phyloP scores from a whole-genome alignment of 1,284 basidiomycete genomes.

The Tetrapyrgos nigripes region DNA sequence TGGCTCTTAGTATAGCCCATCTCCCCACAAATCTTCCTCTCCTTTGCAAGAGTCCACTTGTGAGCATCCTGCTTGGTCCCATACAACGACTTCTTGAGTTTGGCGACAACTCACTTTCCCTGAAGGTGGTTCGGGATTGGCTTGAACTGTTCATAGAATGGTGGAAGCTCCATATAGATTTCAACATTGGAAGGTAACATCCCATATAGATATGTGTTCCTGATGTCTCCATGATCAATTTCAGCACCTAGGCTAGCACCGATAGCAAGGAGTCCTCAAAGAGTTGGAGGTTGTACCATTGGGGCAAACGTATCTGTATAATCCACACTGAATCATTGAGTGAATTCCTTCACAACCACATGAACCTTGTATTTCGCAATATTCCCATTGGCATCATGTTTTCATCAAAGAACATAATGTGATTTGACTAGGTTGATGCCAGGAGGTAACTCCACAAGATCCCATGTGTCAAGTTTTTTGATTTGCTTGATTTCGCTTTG shows the following conservation, averaged over 20 bases:
- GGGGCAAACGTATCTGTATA: slow-evolving; percentile 27
- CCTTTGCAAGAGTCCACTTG: slow-evolving; percentile 30
- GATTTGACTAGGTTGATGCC: slow-evolving; percentile 28
- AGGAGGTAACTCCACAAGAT: slow-evolving; percentile 21
- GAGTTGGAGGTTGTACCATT: slow-evolving; percentile 24
- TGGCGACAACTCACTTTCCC: slow-evolving; percentile 16
- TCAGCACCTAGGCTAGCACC: slow-evolving; percentile 11
- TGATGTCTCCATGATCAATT: slow-evolving; percentile 34
- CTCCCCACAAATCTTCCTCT: slow-evolving; percentile 16
- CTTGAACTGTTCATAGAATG: slow-evolving; percentile 19
- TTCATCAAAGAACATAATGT: slow-evolving; percentile 33
- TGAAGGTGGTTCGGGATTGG: slow-evolving; percentile 4
- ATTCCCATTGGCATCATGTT: slow-evolving; percentile 9
- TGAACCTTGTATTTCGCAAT: slow-evolving; percentile 16
- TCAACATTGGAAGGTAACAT: slow-evolving; percentile 22
- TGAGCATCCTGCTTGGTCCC: slow-evolving; percentile 36
- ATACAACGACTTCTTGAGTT: slow-evolving; percentile 26
- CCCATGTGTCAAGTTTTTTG: slow-evolving; percentile 26
- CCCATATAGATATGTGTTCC: slow-evolving; percentile 30
- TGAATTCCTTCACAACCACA: slow-evolving; percentile 17
- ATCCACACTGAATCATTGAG: slow-evolving; percentile 20
- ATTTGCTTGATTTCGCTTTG: slow-evolving; percentile 15
- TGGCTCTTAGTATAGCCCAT: slow-evolving; percentile 12
- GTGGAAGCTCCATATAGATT: slow-evolving; percentile 32
- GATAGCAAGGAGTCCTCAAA: slow-evolving; percentile 20